Evolutionary conservation across 345 rosid species (phyloP).

Genomic region (Eutrema heterophyllum): DNA sequence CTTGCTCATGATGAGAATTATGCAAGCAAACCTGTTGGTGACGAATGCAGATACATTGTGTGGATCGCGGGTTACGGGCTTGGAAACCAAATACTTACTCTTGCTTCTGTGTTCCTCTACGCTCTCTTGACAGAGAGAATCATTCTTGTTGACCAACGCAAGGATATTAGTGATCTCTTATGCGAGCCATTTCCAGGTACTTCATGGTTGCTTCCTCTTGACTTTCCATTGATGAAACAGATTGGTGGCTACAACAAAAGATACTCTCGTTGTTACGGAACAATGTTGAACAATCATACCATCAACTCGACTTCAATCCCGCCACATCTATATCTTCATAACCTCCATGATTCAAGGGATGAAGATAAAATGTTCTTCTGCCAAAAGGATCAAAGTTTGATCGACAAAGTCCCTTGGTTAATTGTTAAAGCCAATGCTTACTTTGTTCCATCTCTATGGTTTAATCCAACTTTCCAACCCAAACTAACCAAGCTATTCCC

Average conservation of each 20-base stretch:
- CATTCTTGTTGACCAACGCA: constrained; percentile 50
- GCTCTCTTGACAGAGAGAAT: constrained; percentile 62
- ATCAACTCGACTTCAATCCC: constrained; percentile 15
- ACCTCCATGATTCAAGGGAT: constrained; percentile 26
- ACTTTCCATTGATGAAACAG: constrained; percentile 39
- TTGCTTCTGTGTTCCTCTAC: constrained; percentile 60
- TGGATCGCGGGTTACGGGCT: constrained; percentile 59
- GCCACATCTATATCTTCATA: constrained; percentile 27
- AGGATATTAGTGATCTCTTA: constrained; percentile 50
- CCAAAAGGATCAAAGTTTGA: constrained; percentile 23
- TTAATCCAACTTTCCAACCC: constrained; percentile 25
- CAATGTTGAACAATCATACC: constrained; percentile 7
- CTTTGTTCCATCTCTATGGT: constrained; percentile 36
- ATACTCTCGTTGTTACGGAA: constrained; percentile 22
- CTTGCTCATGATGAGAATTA: constrained; percentile 26
- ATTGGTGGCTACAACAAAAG: constrained; percentile 36
- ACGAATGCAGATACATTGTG: constrained; percentile 53
- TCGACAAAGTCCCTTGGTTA: constrained; percentile 36
- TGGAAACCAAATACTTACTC: constrained; percentile 56
- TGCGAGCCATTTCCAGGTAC: constrained; percentile 60
- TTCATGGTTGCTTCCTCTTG: constrained; percentile 59
- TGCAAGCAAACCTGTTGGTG: constrained; percentile 16
- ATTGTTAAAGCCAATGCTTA: constrained; percentile 24
- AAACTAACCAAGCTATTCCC: constrained; percentile 28
- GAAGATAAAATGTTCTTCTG: constrained; percentile 39